These are phyloP conservation scores for Rhizopus arrhizus DNA, from an alignment of 371 early-diverging fungal species.

Conservation along the genomic window DNA sequence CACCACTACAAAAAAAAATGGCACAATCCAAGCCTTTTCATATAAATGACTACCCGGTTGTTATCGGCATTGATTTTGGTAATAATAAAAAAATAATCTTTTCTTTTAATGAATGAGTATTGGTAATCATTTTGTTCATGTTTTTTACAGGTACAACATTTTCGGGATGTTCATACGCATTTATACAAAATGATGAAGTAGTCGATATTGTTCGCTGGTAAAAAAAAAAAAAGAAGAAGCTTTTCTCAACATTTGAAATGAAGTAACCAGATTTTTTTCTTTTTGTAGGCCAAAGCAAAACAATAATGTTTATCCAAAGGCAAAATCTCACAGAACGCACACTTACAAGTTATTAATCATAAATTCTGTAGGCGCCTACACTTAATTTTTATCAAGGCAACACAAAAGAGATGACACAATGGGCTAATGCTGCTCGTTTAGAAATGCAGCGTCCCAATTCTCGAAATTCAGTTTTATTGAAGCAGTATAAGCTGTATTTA, in stretches of 20 bases:
- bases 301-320: slow-evolving; percentile 63
- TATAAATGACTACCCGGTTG: slow-evolving; percentile 46
- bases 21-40: slow-evolving; percentile 41
- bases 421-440: slow-evolving; percentile 37
- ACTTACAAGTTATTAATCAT: too few relatives aligned
- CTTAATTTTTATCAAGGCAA: slow-evolving; percentile 55
- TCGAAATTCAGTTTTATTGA: slow-evolving; percentile 41
- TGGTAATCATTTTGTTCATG: too few relatives aligned
- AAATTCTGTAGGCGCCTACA: slow-evolving; percentile 42
- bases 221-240: background rate
- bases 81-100: background rate
- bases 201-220: slow-evolving; percentile 65
- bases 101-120: too few relatives aligned
- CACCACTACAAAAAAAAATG: slow-evolving; percentile 11
- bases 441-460: slow-evolving; percentile 35
- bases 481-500: slow-evolving; percentile 53
- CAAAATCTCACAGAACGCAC: too few relatives aligned
- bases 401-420: slow-evolving; percentile 50
- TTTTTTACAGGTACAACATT: slow-evolving; percentile 48
- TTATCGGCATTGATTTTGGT: slow-evolving; percentile 56
- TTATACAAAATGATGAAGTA: slow-evolving; percentile 60
- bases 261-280: background rate
- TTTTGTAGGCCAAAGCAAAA: slow-evolving; percentile 59
- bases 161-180: slow-evolving; percentile 52
- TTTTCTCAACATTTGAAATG: too few relatives aligned